Conservation (phyloP, 2,329 filamentous ascomycete species). For the Metarhizium brunneum region DNA sequence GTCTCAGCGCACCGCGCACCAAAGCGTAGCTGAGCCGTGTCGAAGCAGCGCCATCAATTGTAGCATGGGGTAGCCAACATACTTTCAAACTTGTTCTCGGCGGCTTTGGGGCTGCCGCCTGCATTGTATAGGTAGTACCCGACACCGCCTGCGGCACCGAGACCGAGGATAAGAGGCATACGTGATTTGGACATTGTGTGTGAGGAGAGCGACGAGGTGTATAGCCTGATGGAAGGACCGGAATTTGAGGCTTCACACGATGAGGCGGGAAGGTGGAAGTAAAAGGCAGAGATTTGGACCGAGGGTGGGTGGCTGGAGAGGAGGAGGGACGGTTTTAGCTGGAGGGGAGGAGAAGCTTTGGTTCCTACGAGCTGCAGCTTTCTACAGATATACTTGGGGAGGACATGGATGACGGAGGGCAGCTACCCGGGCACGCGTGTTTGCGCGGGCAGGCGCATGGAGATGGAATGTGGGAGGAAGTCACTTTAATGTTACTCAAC, state of each 20-base stretch:
- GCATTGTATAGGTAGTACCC: constrained; percentile 90
- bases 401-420: background rate
- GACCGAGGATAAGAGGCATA: constrained; percentile 43
- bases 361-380: background rate
- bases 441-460: background rate
- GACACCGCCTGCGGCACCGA: constrained; percentile 55
- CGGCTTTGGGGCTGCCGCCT: constrained; percentile 70
- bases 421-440: background rate
- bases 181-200: constrained; percentile 36
- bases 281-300: background rate
- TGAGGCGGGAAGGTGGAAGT: background rate
- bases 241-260: background rate
- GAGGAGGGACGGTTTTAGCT: constrained; percentile 3
- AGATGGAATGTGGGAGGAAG: background rate
- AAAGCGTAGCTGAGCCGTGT: background rate
- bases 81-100: constrained; percentile 85
- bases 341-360: background rate
- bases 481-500: background rate
- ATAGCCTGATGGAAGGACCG: background rate
- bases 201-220: background rate
- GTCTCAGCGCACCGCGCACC: no score
- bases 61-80: background rate
- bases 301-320: background rate
- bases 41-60: background rate
- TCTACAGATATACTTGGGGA: background rate